phyloP scores from a whole-genome alignment of 1,284 basidiomycete species.

The Pholiota adiposa region DNA sequence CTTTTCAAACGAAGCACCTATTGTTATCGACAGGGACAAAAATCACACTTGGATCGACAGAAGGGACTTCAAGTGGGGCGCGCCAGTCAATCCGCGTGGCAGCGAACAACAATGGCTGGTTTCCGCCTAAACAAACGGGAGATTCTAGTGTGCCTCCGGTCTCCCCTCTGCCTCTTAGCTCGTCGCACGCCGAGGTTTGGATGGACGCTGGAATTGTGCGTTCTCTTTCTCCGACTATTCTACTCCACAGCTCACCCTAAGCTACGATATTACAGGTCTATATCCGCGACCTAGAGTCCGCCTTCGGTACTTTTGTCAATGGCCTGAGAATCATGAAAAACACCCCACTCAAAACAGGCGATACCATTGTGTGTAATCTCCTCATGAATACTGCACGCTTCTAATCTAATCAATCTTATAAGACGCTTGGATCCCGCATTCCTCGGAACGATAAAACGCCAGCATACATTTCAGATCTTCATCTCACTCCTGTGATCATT shows the following conservation, averaged over 20 bases:
- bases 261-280: slow-evolving; percentile 35
- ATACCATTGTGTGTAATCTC: slow-evolving; percentile 41
- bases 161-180: slow-evolving; percentile 39
- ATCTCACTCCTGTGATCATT: slow-evolving; percentile 47
- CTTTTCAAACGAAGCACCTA: slow-evolving; percentile 46
- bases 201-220: slow-evolving; percentile 43
- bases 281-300: slow-evolving; percentile 46
- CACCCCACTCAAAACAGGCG: slow-evolving; percentile 41
- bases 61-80: slow-evolving; percentile 24
- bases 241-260: background rate
- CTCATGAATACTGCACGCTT: slow-evolving; percentile 1
- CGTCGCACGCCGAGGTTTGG: slow-evolving; percentile 48
- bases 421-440: slow-evolving; percentile 44
- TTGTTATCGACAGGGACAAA: slow-evolving; percentile 34
- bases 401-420: slow-evolving; percentile 10
- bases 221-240: background rate
- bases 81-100: slow-evolving; percentile 23
- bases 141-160: slow-evolving; percentile 22
- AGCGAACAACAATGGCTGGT: slow-evolving; percentile 37
- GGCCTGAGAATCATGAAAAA: slow-evolving; percentile 38
- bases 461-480: slow-evolving; percentile 39
- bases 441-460: slow-evolving; percentile 40
- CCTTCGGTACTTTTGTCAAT: slow-evolving; percentile 51
- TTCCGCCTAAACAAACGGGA: slow-evolving; percentile 29
- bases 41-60: slow-evolving; percentile 36